Base-by-base conservation (phyloP, 1,139 yeast genomes). In the Hemisphaericaspora subhashii region DNA sequence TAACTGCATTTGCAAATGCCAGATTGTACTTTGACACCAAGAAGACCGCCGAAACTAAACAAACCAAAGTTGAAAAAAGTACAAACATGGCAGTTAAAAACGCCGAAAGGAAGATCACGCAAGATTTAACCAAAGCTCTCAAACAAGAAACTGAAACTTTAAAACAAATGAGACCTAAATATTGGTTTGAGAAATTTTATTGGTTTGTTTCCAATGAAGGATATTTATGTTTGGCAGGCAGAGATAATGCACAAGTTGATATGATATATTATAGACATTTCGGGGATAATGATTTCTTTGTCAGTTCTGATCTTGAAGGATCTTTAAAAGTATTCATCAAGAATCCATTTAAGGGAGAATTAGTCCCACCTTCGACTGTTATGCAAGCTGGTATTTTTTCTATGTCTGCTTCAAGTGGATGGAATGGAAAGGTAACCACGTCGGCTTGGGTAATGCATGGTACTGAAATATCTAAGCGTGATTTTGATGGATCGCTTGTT, bases 181-280 rank as follows among this genome's bases (percentile, higher is more conserved):
- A 71, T 53, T 90, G 97, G 86, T 94, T 94, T 65, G 98, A 92
- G 55, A 92, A 92, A 59, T 92, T 85, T 58, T 81, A 72, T 54
- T 92, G 98, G 98, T 92, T 92, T 56, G 73, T 89, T 22, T 77
- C 96, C 0, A 83, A 83, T 47, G 98, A 92, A 57, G 95, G 95
- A 0, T 89, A 86, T 54, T 66, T 92, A 39, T 86, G 95, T 46
- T 61, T 92, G 37, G 89, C 92, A 35, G 98, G 97, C 1, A 79
- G 88, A 47, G 97, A 94, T 56, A 77, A 74, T 16, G 60, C 78
- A n/a, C 98, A 92, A 57, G 74, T 79, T n/a, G 96, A 89, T 53
- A 75, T 87, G 66, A 76, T 92, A 25, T 86, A 85, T 53, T 82
- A 85, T 52, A 76, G 89, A 40, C 86, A 88, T 55, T 82, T 90